Conservation (phyloP, 768 basidiomycete genomes). For the Strobilomyces dryophilus region DNA sequence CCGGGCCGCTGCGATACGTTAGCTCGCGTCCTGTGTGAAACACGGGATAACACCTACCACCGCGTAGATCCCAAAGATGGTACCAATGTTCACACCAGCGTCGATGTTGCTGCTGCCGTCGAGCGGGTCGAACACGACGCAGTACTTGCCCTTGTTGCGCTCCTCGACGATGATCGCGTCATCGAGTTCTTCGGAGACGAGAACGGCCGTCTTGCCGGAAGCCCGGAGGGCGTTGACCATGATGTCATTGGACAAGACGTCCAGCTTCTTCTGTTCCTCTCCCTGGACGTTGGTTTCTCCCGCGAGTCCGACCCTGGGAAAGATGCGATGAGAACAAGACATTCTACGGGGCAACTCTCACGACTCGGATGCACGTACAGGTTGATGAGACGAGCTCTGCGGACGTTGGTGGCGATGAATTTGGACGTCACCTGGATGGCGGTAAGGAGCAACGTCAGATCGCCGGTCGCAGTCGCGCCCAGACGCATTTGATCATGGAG, state of each 20-base stretch:
- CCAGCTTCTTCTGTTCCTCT: constrained; percentile 99
- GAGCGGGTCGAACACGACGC: constrained; percentile 97
- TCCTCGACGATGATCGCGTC: constrained; percentile 89
- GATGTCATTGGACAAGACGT: constrained; percentile 97
- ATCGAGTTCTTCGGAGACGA: constrained; percentile 95
- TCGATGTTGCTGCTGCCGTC: constrained; percentile 97
- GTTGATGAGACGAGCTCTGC: constrained; percentile 95
- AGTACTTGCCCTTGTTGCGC: constrained; percentile 80
- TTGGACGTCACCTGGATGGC: constrained; percentile 96
- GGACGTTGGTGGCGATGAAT: constrained; percentile 97
- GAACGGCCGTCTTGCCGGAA: constrained; percentile 94
- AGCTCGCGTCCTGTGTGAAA: neutral
- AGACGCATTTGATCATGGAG: constrained; percentile 80
- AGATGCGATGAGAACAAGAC: neutral
- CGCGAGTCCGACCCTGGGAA: constrained; percentile 86
- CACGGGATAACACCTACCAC: constrained; percentile 53
- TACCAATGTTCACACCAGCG: constrained; percentile 96
- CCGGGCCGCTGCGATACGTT: constrained; percentile 52
- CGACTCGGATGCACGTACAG: constrained; percentile 64
- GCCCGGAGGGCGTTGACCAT: constrained; percentile 97
- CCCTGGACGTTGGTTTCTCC: constrained; percentile 97
- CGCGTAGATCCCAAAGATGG: constrained; percentile 96
- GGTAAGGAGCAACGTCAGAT: constrained; percentile 89
- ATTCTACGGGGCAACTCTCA: neutral
- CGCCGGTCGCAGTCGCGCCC: constrained; percentile 83